These are phyloP conservation scores for Xerophyta viscosa DNA, from an alignment of 106 monocot genomes.

Conservation along the genomic window DNA sequence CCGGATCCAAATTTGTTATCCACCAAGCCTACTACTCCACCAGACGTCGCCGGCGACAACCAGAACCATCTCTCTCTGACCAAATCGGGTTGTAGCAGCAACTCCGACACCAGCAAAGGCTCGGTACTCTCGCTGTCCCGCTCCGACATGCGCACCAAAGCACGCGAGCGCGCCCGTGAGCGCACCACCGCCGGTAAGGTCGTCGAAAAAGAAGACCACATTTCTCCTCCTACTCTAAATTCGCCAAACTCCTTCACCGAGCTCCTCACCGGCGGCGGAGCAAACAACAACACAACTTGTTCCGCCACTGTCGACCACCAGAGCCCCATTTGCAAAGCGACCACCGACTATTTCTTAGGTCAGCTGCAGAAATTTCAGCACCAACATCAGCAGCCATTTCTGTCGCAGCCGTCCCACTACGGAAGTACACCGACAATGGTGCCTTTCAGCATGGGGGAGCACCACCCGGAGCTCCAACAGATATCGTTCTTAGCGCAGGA, in stretches of 20 bases:
- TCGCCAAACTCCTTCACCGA: conserved; percentile 74
- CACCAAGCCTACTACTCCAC: not conserved
- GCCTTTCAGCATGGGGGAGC: conserved; percentile 45
- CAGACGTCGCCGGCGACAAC: conserved; percentile 9
- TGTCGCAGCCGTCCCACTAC: conserved; percentile 37
- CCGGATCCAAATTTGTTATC: conserved; percentile 27
- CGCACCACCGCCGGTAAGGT: conserved; percentile 35
- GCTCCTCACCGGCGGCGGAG: conserved; percentile 50
- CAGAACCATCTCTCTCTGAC: conserved; percentile 24
- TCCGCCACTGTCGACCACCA: conserved; percentile 10
- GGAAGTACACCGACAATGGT: conserved; percentile 47
- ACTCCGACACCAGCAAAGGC: conserved; percentile 85
- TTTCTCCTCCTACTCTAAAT: too few relatives aligned
- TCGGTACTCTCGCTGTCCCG: conserved; percentile 89
- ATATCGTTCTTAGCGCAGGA: conserved; percentile 70
- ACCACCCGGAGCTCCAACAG: conserved; percentile 57
- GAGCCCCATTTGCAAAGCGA: conserved; percentile 24
- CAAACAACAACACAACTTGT: not conserved
- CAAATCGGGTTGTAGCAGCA: conserved; percentile 78
- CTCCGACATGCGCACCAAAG: conserved; percentile 57
- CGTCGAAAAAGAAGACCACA: conserved; percentile 26
- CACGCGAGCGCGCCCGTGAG: conserved; percentile 44
- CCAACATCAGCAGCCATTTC: conserved; percentile 23
- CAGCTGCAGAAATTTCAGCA: conserved; percentile 16
- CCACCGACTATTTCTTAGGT: conserved; percentile 60